Evolutionary conservation across 768 basidiomycete species (phyloP), one percentile per base, ranked within the genome.

Genomic region (Dentipellis sp.): DNA sequence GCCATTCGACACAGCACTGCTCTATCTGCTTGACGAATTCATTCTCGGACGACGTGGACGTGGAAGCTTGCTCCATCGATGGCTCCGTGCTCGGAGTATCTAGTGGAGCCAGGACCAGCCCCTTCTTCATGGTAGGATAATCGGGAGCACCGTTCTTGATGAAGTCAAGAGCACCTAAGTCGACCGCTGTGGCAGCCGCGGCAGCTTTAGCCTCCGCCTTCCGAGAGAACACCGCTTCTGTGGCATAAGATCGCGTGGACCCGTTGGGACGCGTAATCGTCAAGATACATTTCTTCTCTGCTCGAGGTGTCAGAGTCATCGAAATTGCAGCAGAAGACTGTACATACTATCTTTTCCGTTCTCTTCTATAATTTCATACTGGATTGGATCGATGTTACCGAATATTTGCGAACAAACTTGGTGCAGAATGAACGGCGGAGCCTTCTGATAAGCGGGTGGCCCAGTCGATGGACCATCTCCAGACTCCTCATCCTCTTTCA

Each of bases 151-250:
- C 78, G 1, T 67, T 62, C 7, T 65, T 53, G 49, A 86, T 78
- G 62, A 86, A 86, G 17, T 83, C 77, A 35, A 86, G 64, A 1
- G 77, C 84, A 17, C 81, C 82, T 71, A 79, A 76, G 7, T 81
- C 73, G 21, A 86, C 69, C 4, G 85, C 85, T 14, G 79, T 65
- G 14, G 65, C 70, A 0, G 81, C 82, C 0, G 72, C 83, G 47
- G 75, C 74, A 0, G 67, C 68, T 57, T 80, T 81, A 0, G 84
- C 85, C 11, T 84, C 83, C 39, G 59, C 68, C 60, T 79, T 77
- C 38, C 74, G 73, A 14, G 70, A 45, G 59, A 75, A 79, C 1
- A 64, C 46, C 12, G 73, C 67, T 22, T 77, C 72, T 0, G 82
- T 81, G 22, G 75, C 73, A 68, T 84, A 86, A 0, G 79, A 77